phyloP scores from a whole-genome alignment of 805 yeast genomes.

The Scheffersomyces coipomensis region DNA sequence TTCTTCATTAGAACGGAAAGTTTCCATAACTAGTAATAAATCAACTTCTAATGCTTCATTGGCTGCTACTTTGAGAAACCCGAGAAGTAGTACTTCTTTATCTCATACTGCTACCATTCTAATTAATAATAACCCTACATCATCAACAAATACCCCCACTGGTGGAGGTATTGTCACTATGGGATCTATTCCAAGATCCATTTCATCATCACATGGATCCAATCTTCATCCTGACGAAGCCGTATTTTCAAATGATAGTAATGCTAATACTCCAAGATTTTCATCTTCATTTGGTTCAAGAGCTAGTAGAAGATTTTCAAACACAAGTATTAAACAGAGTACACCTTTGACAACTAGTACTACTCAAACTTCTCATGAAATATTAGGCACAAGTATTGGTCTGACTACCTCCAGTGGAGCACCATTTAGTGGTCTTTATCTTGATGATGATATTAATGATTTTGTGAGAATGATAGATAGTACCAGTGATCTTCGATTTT shows the following conservation, averaged over 20 bases:
- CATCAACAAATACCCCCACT: slow-evolving; percentile 3
- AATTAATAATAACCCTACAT: slow-evolving; percentile 13
- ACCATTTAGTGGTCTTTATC: slow-evolving; percentile 42
- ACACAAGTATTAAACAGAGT: slow-evolving; percentile 28
- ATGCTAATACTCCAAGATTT: slow-evolving; percentile 53
- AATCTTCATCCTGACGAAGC: slow-evolving; percentile 25
- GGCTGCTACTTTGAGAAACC: slow-evolving; percentile 51
- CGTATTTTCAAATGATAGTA: slow-evolving; percentile 19
- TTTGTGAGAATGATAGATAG: slow-evolving; percentile 72
- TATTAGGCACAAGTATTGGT: slow-evolving; percentile 34
- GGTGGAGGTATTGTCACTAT: neutral
- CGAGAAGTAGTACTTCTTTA: slow-evolving; percentile 38
- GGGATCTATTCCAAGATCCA: slow-evolving; percentile 31
- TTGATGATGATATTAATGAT: slow-evolving; percentile 62
- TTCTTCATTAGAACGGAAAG: slow-evolving; percentile 34
- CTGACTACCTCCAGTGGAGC: slow-evolving; percentile 31
- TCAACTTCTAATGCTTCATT: slow-evolving; percentile 53
- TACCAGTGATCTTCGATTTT: slow-evolving; percentile 49
- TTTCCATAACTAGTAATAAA: slow-evolving; percentile 44
- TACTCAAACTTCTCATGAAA: slow-evolving; percentile 11
- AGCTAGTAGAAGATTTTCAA: slow-evolving; percentile 48
- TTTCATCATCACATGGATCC: slow-evolving; percentile 41
- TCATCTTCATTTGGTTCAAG: slow-evolving; percentile 75
- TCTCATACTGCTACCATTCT: slow-evolving; percentile 20
- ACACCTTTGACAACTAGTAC: slow-evolving; percentile 15